Evolutionary conservation across 164 flowering plant species (phyloP), one percentile per base, ranked within the genome.

Genomic region (Annona cherimola): DNA sequence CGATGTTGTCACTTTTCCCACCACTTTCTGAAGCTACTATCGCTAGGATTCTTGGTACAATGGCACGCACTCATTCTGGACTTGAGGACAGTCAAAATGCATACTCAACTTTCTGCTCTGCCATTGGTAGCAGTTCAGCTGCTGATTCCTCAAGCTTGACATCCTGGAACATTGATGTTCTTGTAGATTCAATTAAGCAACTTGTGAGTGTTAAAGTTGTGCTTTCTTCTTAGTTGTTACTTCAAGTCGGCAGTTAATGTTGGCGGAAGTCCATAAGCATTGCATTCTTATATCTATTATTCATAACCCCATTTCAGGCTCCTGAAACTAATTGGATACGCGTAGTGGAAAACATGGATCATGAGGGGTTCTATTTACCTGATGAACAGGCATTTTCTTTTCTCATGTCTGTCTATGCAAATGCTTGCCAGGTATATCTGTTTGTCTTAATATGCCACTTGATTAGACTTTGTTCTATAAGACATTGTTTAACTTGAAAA

Each of bases 321-420:
- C 97, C 98, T 71, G 85, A 77, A 71, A 87, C 81, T 63, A 84
- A 84, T 78, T 96, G 99, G 99, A 71, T 74, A 42, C 67, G 18
- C 75, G 97, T 96, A 50, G 74, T 96, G 80, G 97, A 93, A 78
- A 86, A 86, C 63, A 80, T 96, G 79, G 99, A 96, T 75, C 93
- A 96, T 69, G 97, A 96, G 71, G 97, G 97, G 7, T 92, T 96
- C 72, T 86, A 83, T 76, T 66, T 96, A 66, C 96, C 97, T 7
- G 86, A 81, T 73, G 86, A 84, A 78, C 88, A 86, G 45, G 87
- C 97, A 3, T 93, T 96, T 74, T 82, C 83, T 4, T 77, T 90
- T 70, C 82, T 96, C 55, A 93, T 96, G 96, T 83, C 95, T 67
- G 75, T 87, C 45, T 93, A 85, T 62, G 68, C 67, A 67, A 79